Evolutionary conservation across 1,284 basidiomycete species (phyloP).

Genomic region (Jaminaea rosea): DNA sequence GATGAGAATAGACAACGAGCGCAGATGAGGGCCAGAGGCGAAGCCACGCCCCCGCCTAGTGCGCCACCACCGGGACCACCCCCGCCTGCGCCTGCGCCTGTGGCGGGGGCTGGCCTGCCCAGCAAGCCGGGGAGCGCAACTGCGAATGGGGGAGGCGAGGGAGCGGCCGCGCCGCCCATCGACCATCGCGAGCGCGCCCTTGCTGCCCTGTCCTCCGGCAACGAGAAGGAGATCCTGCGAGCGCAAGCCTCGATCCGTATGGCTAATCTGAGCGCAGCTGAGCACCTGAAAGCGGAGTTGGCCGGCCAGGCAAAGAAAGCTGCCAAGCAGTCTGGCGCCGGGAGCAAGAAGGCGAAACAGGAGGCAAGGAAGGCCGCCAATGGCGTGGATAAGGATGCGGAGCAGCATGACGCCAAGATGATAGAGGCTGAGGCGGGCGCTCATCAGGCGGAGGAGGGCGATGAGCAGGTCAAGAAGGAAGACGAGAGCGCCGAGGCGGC

Average conservation of each 20-base stretch:
- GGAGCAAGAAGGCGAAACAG: neutral
- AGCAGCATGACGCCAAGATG: conserved; percentile 5
- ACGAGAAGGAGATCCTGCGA: conserved; percentile 32
- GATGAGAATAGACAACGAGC: conserved; percentile 7
- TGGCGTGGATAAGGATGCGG: conserved; percentile 1
- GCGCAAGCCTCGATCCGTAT: conserved; percentile 53
- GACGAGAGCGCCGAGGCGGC: conserved; percentile 11
- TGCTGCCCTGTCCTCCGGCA: conserved; percentile 23
- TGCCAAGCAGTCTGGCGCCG: conserved; percentile 9
- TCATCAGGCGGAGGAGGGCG: neutral
- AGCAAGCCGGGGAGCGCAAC: conserved; percentile 18
- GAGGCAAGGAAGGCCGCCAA: neutral
- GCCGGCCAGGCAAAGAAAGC: conserved; percentile 54
- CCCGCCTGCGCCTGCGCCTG: no score
- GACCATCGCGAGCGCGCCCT: conserved; percentile 1
- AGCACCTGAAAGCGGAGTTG: conserved; percentile 83
- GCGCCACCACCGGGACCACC: no score
- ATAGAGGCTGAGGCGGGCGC: conserved; percentile 12
- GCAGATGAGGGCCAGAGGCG: neutral
- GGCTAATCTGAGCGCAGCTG: conserved; percentile 91
- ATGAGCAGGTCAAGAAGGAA: conserved; percentile 7
- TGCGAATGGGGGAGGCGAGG: no score
- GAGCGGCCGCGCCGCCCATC: neutral
- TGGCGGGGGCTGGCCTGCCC: neutral
- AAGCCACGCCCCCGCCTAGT: neutral